Percentiles rank a stretch among this genome's conserved stretches.
Conservation (phyloP, 2,329 filamentous ascomycete genomes). For the Hypoxylon sp. region DNA sequence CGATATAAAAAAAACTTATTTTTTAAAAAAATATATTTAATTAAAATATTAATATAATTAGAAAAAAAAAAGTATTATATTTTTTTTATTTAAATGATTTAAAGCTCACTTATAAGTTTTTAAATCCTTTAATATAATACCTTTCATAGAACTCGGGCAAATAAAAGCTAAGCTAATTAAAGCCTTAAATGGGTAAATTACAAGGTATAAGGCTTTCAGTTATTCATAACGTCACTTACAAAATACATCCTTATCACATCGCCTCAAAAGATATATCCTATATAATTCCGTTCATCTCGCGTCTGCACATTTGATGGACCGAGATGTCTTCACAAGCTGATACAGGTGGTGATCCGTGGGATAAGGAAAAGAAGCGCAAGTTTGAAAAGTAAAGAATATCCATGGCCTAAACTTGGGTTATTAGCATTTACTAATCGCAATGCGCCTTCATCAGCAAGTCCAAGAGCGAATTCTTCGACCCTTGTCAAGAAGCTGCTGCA, state of each 20-base stretch:
- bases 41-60: too few relatives aligned
- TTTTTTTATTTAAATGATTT: too few relatives aligned
- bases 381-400: constrained; percentile 65
- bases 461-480: constrained; percentile 90
- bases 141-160: too few relatives aligned
- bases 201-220: too few relatives aligned
- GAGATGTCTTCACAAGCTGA: constrained; percentile 42
- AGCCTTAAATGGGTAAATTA: too few relatives aligned
- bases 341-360: constrained; percentile 56
- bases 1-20: too few relatives aligned
- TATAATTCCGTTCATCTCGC: neutral
- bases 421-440: neutral
- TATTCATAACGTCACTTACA: too few relatives aligned
- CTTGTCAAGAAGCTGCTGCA: constrained; percentile 90
- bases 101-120: too few relatives aligned
- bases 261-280: neutral
- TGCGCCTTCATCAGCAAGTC: constrained; percentile 69
- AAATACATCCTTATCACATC: neutral
- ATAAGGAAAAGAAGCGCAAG: constrained; percentile 66
- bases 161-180: too few relatives aligned
- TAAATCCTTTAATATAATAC: too few relatives aligned
- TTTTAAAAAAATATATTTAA: too few relatives aligned
- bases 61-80: too few relatives aligned
- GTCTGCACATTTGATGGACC: constrained; percentile 14
- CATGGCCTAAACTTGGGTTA: neutral